Evolutionary conservation across 495 filamentous ascomycete genomes (phyloP), one percentile per base, ranked within the genome.

Genomic region (Penicillium flavigenum): DNA sequence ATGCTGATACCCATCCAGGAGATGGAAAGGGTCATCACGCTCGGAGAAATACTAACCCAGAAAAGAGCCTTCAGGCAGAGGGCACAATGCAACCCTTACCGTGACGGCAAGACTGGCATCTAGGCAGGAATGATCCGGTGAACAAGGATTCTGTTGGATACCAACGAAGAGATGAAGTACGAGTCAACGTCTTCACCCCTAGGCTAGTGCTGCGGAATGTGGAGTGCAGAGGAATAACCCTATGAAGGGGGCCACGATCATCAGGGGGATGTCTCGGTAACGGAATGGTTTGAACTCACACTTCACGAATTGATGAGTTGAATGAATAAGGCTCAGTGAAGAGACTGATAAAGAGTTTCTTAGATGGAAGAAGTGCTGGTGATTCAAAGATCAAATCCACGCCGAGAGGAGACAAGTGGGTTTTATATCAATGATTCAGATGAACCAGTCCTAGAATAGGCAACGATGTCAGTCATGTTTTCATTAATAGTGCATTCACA

Each of bases 141-240:
- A 72, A 70, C 63, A 63, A 51, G 61, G 63, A 68, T 57, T 68
- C 64, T 75, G 66, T 51, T 63, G 71, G 67, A 74, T 70, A 69
- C 73, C 68, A 76, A 67, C 62, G 63, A 63, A 75, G 72, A 82
- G 81, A 80, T 80, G 78, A 85, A 84, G 79, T 72, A 84, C 84
- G 84, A 87, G 81, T 78, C 76, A 87, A 87, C 83, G 83, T 81
- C 81, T 87, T 85, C 84, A 81, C 84, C 82, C 76, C 71, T 78
- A 76, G 74, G 68, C 67, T 61, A 62, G 55, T 60, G 73, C 74
- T 79, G 75, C 70, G 80, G 81, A 81, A 82, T 81, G 80, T 82
- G 79, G 80, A 72, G 68, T 67, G 63, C 64, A 75, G 67, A 65
- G 65, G 49, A 55, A 63, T 36, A 74, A 75, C 72, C 75, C 75